These are phyloP conservation scores for Trichophaea hybrida DNA, from an alignment of 2,329 filamentous ascomycete species.

Conservation along the genomic window DNA sequence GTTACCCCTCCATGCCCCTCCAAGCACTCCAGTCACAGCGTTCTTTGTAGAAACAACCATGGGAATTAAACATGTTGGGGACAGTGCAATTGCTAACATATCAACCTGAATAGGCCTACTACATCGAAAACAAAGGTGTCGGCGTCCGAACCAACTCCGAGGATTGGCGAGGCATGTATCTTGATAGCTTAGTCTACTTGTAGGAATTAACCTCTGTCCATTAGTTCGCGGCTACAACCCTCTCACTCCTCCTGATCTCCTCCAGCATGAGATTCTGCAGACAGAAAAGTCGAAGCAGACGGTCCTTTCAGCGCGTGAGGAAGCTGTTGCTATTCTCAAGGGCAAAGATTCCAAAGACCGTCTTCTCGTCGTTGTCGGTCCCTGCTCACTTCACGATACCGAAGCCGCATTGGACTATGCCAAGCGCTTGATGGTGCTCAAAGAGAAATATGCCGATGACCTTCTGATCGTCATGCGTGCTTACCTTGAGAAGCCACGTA, in stretches of 20 bases:
- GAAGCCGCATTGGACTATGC: conserved; percentile 79
- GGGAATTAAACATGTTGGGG: not conserved
- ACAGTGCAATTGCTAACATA: not conserved
- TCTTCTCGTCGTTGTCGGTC: conserved; percentile 84
- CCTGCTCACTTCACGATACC: conserved; percentile 95
- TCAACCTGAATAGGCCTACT: conserved; percentile 31
- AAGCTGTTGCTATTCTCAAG: conserved; percentile 55
- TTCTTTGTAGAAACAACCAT: not conserved
- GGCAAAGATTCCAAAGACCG: conserved; percentile 54
- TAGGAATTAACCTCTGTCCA: conserved; percentile 23
- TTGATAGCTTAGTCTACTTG: not conserved
- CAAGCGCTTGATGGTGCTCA: conserved; percentile 57
- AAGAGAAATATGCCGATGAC: conserved; percentile 67
- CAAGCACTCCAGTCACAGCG: not conserved
- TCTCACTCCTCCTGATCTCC: conserved; percentile 79
- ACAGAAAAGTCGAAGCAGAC: conserved; percentile 35
- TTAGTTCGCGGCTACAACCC: conserved; percentile 50
- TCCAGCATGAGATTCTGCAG: conserved; percentile 71
- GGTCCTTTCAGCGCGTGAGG: conserved; percentile 46
- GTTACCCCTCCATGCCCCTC: not conserved
- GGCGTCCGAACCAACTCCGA: conserved; percentile 60
- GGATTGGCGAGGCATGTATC: conserved; percentile 61
- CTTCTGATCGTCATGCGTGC: conserved; percentile 92
- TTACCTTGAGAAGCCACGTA: conserved; percentile 97
- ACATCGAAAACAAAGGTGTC: conserved; percentile 63